Percentiles rank a stretch among this genome's conserved stretches.
Evolutionary conservation across 106 monocot genomes (phyloP).

Genomic region (Posidonia australis): DNA sequence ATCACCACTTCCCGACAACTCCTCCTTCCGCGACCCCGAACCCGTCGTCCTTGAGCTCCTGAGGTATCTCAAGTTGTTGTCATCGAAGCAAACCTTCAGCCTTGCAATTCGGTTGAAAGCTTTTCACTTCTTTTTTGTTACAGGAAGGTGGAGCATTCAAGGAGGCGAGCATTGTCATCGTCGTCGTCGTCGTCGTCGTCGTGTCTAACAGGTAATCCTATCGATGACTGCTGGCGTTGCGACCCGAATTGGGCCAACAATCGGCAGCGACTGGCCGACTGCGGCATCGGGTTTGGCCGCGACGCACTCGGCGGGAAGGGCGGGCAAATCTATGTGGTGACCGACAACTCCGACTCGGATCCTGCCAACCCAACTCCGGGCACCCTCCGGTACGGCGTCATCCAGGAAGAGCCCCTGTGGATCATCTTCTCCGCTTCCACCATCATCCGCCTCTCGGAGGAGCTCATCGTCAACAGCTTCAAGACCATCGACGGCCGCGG

Average conservation of each 20-base stretch:
- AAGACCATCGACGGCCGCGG: slow-evolving; percentile 69
- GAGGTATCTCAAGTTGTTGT: neutral
- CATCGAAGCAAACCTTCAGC: no score
- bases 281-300: slow-evolving; percentile 59
- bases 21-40: slow-evolving; percentile 4
- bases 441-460: slow-evolving; percentile 37
- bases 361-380: slow-evolving; percentile 34
- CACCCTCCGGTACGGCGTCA: slow-evolving; percentile 48
- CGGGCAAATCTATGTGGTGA: slow-evolving; percentile 42
- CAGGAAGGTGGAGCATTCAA: slow-evolving; percentile 9
- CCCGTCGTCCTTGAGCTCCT: neutral
- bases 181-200: neutral
- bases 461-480: slow-evolving; percentile 55
- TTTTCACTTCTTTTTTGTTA: neutral
- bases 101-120: no score
- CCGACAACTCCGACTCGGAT: slow-evolving; percentile 44
- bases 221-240: slow-evolving; percentile 71
- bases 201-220: slow-evolving; percentile 46
- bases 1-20: neutral
- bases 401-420: slow-evolving; percentile 55
- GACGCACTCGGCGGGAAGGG: slow-evolving; percentile 40
- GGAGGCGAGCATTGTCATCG: slow-evolving; percentile 1
- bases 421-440: slow-evolving; percentile 51
- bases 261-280: slow-evolving; percentile 57
- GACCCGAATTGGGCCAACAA: slow-evolving; percentile 38